Evolutionary conservation across 352 stramenopile species (phyloP), one percentile per base, ranked within the genome.

Genomic region (Phytophthora podocarpi): DNA sequence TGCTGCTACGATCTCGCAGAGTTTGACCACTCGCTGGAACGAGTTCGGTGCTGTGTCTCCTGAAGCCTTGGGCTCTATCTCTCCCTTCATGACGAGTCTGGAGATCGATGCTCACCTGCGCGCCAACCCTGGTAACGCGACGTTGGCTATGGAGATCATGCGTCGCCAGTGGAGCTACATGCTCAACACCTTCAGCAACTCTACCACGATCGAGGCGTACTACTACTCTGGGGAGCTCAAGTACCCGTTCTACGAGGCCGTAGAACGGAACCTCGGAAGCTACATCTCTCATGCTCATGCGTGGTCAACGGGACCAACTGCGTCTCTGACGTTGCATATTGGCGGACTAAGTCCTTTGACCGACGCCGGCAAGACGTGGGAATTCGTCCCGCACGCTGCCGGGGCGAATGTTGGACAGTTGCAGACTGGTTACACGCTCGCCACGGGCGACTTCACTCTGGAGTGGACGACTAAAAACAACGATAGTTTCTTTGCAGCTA

Each of bases 121-220:
- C 2, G 63, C 68, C 13, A 62, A 51, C n/a, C 59, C 68, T 0
- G 63, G 61, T 7, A 59, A 76, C 16, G 51, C 68, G 0, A 57
- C 63, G 15, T 31, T 55, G 10, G 68, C 68, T 18, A 32, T 71
- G 21, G 63, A 71, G 15, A 70, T 77, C 23, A 60, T 70, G 4
- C 64, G 68, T 34, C 68, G 53, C 2, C 64, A 74, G 50, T 76
- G 68, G 68, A 52, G 50, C 6, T 77, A 77, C 40, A 77, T 77
- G 68, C 45, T 77, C 12, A 18, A 60, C 37, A 21, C 12, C 13
- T 77, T 74, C 59, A 71, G 68, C 50, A 74, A 73, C 45, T 74
- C 64, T 1, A 77, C 68, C 10, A 59, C 58, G 8, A 74, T 77
- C 21, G 68, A 77, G 30, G 68, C 59, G 9, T 77, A 60, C 55